These are phyloP conservation scores for Ilex asprella DNA, from an alignment of 257 asterid genomes.

Conservation along the genomic window DNA sequence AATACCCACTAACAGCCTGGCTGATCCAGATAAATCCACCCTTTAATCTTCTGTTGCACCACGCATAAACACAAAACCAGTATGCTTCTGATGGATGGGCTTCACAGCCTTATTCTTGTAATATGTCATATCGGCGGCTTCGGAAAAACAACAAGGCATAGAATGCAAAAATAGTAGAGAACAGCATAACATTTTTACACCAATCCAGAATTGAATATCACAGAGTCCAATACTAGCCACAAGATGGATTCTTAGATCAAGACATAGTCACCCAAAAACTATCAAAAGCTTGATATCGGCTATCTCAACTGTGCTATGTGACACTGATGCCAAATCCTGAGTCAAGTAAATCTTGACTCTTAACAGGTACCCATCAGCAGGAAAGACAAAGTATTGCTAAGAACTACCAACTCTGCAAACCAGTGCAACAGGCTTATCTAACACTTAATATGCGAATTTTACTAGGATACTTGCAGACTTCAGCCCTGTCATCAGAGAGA, in stretches of 20 bases:
- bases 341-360: slow-evolving; percentile 23
- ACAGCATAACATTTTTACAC: slow-evolving; percentile 41
- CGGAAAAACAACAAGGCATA: slow-evolving; percentile 21
- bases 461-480: slow-evolving; percentile 26
- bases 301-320: slow-evolving; percentile 17
- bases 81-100: slow-evolving; percentile 29
- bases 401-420: slow-evolving; percentile 21
- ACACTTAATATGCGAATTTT: slow-evolving; percentile 29
- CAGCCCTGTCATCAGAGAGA: slow-evolving; percentile 29
- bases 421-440: slow-evolving; percentile 31
- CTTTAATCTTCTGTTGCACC: slow-evolving; percentile 35
- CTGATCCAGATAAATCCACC: slow-evolving; percentile 52
- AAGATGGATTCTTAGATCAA: slow-evolving; percentile 21
- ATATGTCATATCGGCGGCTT: slow-evolving; percentile 25
- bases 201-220: slow-evolving; percentile 16
- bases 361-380: slow-evolving; percentile 17
- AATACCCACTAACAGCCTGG: slow-evolving; percentile 31
- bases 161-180: slow-evolving; percentile 16
- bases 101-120: slow-evolving; percentile 54
- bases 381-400: slow-evolving; percentile 15
- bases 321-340: slow-evolving; percentile 26
- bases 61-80: slow-evolving; percentile 24
- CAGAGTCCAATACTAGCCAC: slow-evolving; percentile 12
- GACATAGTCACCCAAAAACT: slow-evolving; percentile 24
- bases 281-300: slow-evolving; percentile 13